Base-by-base conservation (phyloP, 1,284 basidiomycete species). In the Psilocybe mexicana region DNA sequence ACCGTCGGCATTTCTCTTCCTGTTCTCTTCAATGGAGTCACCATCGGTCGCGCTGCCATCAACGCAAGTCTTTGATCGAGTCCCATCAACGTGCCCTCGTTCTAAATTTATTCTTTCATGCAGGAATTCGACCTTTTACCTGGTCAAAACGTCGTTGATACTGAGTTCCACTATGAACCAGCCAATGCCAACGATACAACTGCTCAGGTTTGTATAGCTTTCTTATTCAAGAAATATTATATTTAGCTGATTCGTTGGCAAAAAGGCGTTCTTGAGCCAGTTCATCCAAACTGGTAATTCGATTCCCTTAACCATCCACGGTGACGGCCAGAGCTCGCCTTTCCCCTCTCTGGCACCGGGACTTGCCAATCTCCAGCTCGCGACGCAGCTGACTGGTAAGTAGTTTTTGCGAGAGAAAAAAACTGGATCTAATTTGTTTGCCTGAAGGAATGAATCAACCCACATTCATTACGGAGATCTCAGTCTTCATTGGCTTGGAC, bases 151-250 rank as follows among this genome's bases (percentile, higher is more conserved):
- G 64, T 66, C 2, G 67, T 86, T 25, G 56, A 75, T 0, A 75
- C 86, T 4, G 84, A 88, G 66, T 90, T 92, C 76, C 85, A 79
- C 60, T 92, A 91, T 65, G 71, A 78, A 62, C 89, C 90, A 0
- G 75, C 75, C 6, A 72, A 89, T 69, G 77, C 83, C 7, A 89
- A 89, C 63, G 82, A 90, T 63, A 85, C 86, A 2, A 72, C 76
- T 14, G 87, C 89, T 1, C 83, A 87, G 70, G 78, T 76, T 30
- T 24, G 55, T 51, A 38, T 8, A 28, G 33, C 33, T 30, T 28
- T 3, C 33, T 36, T 30, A 54, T 11, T 18, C 30, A 42, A n/a
- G 50, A 23, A 40, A 3, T 30, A 36, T 11, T 52, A 24, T 48
- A 7, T 42, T 1, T 7, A 38, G 18, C 18, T 18, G 18, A 18